Conservation (phyloP, 116 monocot species). For the Iris pallida region DNA sequence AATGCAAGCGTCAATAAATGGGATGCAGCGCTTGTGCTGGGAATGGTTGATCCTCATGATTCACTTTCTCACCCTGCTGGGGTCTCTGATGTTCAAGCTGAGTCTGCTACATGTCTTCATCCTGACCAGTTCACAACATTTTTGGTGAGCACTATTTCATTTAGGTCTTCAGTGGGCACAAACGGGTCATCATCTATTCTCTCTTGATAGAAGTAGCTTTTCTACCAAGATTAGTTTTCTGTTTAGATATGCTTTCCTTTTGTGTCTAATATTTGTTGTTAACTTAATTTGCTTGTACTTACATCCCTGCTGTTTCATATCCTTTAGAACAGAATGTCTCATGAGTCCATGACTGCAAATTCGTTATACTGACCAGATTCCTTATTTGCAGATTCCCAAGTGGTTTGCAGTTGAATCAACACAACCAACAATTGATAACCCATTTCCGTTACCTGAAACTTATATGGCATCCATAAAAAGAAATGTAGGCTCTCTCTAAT, state of each 20-base stretch:
- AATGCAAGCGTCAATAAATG: constrained; percentile 63
- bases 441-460: constrained; percentile 73
- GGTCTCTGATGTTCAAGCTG: constrained; percentile 86
- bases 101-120: constrained; percentile 73
- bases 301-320: no score
- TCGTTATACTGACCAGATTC: no score
- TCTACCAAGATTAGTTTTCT: neutral
- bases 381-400: constrained; percentile 73
- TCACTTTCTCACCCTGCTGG: constrained; percentile 91
- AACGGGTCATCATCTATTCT: no score
- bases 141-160: constrained; percentile 51
- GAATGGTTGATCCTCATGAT: constrained; percentile 95
- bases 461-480: constrained; percentile 60
- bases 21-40: constrained; percentile 72
- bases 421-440: constrained; percentile 56
- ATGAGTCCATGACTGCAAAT: no score
- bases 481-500: constrained; percentile 33
- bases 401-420: constrained; percentile 45
- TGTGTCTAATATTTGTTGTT: neutral
- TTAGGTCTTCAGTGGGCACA: no score
- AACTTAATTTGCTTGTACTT: no score
- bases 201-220: no score
- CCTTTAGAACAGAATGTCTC: no score
- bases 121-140: constrained; percentile 83
- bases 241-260: neutral